Evolutionary conservation across 345 rosid genomes (phyloP).

Genomic region (Salix dunnii): DNA sequence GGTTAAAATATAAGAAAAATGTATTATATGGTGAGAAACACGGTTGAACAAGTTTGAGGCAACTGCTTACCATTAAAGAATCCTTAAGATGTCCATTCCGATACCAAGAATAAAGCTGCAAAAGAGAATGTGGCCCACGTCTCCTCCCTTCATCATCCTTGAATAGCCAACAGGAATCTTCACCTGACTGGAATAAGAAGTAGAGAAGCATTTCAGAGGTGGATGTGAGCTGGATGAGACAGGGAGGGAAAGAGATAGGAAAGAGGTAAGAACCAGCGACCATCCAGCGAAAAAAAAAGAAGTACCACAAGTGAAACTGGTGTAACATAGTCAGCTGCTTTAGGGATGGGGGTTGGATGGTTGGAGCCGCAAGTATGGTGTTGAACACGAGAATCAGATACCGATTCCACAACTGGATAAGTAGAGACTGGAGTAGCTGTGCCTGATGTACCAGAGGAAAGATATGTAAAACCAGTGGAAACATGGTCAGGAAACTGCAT

Average conservation of each 20-base stretch:
- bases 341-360: conserved; percentile 30
- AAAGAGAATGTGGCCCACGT: conserved; percentile 77
- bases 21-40: background rate
- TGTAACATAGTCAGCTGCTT: conserved; percentile 21
- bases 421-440: conserved; percentile 21
- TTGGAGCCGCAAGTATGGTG: conserved; percentile 23
- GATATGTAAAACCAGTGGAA: conserved; percentile 70
- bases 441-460: conserved; percentile 32
- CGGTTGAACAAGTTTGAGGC: background rate
- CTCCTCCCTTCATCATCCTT: conserved; percentile 64
- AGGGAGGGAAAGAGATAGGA: background rate
- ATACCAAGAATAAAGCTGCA: conserved; percentile 67
- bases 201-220: background rate
- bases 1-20: conserved; percentile 6
- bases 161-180: conserved; percentile 73
- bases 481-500: conserved; percentile 86
- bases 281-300: background rate
- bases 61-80: conserved; percentile 53
- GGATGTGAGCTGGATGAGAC: background rate
- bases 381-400: conserved; percentile 31
- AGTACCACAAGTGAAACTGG: conserved; percentile 51
- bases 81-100: conserved; percentile 53
- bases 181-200: conserved; percentile 44
- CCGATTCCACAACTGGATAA: conserved; percentile 24
- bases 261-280: background rate